phyloP scores from a whole-genome alignment of 148 eudicot genomes.

The Rhododendron molle region DNA sequence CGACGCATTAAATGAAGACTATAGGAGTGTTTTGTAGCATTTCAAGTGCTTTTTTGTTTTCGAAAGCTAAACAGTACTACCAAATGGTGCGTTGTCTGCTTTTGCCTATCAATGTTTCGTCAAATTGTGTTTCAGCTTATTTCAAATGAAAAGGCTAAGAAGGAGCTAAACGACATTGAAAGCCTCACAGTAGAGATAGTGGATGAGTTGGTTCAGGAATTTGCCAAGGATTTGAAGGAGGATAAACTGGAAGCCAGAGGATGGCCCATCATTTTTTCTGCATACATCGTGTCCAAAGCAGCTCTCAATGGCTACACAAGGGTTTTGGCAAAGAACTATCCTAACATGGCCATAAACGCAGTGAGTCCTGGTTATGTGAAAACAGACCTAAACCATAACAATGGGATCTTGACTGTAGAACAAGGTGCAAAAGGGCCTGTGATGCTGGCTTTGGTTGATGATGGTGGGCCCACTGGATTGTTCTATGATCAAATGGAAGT shows the following conservation, averaged over 20 bases:
- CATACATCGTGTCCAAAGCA: conserved; percentile 15
- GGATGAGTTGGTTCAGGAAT: conserved; percentile 25
- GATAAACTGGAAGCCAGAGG: conserved; percentile 18
- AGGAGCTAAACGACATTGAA: conserved; percentile 18
- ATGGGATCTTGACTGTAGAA: conserved; percentile 4
- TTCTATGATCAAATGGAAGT: conserved; percentile 2
- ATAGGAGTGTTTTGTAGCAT: not conserved
- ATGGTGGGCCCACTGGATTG: conserved; percentile 3
- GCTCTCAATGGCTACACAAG: conserved; percentile 17
- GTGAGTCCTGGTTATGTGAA: conserved; percentile 12
- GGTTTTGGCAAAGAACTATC: not conserved
- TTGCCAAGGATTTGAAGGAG: conserved; percentile 29
- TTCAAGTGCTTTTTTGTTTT: not conserved
- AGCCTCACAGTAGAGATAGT: conserved; percentile 35
- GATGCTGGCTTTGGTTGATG: conserved; percentile 4
- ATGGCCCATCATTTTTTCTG: not conserved
- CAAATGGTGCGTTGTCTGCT: not conserved
- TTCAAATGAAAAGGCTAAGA: conserved; percentile 15
- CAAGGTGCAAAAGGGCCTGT: conserved; percentile 13
- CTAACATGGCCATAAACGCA: not conserved
- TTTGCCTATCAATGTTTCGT: not conserved
- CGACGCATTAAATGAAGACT: too few species aligned
- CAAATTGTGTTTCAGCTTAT: not conserved
- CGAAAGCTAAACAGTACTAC: not conserved
- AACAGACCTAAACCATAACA: not conserved